Evolutionary conservation across 2,329 filamentous ascomycete species (phyloP).

Genomic region (Canariomyces notabilis): DNA sequence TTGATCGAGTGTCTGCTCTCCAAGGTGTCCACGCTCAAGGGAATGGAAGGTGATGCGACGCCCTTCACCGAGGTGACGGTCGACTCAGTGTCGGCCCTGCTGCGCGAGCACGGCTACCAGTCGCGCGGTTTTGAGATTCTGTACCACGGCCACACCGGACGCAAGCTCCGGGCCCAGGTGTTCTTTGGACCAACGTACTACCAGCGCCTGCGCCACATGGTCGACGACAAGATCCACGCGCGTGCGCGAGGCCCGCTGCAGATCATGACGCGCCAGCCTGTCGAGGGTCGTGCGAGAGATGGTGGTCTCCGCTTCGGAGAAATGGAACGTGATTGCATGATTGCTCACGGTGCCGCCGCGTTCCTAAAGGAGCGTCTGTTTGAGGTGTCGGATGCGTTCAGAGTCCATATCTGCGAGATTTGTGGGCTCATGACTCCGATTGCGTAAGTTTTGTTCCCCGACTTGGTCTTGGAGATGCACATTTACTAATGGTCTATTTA

Average conservation of each 20-base stretch:
- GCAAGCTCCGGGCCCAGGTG: slow-evolving; percentile 87
- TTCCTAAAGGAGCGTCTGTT: slow-evolving; percentile 98
- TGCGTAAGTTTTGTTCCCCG: slow-evolving; percentile 63
- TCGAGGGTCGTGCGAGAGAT: slow-evolving; percentile 96
- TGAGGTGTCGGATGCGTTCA: slow-evolving; percentile 95
- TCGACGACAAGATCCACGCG: slow-evolving; percentile 99
- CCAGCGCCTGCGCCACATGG: slow-evolving; percentile 97
- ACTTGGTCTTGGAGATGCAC: not conserved
- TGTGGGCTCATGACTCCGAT: slow-evolving; percentile 98
- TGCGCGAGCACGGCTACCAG: slow-evolving; percentile 89
- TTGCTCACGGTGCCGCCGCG: slow-evolving; percentile 94
- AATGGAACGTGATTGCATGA: slow-evolving; percentile 99
- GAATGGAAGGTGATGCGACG: slow-evolving; percentile 93
- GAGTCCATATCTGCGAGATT: slow-evolving; percentile 97
- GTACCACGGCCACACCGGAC: slow-evolving; percentile 97
- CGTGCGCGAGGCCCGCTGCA: slow-evolving; percentile 93
- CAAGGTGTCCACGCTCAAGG: slow-evolving; percentile 90
- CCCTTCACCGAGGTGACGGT: slow-evolving; percentile 98
- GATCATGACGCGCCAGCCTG: slow-evolving; percentile 93
- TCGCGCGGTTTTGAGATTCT: slow-evolving; percentile 96
- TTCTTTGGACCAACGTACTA: slow-evolving; percentile 99
- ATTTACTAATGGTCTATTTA: slow-evolving; percentile 31
- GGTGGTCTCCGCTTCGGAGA: slow-evolving; percentile 99
- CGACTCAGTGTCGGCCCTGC: slow-evolving; percentile 80
- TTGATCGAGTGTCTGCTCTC: slow-evolving; percentile 98